Evolutionary conservation across 257 asterid genomes (phyloP).

Genomic region (Cordia subcordata): DNA sequence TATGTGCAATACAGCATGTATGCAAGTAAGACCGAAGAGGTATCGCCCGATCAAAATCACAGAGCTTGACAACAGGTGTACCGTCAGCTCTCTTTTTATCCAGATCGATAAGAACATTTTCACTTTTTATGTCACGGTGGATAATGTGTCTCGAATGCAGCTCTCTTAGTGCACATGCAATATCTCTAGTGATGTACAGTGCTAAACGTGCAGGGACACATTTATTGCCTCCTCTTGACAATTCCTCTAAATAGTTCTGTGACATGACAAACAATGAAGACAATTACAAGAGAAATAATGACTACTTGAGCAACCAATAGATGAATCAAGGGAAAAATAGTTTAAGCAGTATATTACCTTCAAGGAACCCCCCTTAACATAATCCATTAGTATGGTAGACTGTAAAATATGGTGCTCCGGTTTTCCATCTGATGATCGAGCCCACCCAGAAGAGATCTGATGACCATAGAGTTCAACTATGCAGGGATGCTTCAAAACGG

Average conservation of each 20-base stretch:
- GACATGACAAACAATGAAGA: conserved; percentile 4
- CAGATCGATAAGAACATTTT: conserved; percentile 76
- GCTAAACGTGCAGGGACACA: conserved; percentile 45
- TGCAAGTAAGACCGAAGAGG: conserved; percentile 78
- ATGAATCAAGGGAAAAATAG: not conserved
- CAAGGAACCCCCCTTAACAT: conserved; percentile 85
- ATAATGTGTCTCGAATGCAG: conserved; percentile 70
- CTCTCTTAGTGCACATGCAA: conserved; percentile 69
- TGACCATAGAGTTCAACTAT: conserved; percentile 80
- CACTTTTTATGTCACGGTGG: conserved; percentile 92
- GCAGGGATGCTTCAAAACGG: conserved; percentile 74
- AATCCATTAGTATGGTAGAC: conserved; percentile 81
- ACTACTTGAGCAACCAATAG: not conserved
- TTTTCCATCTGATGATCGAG: conserved; percentile 40
- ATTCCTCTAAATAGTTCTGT: conserved; percentile 65
- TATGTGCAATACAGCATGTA: conserved; percentile 84
- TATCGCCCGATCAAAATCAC: conserved; percentile 84
- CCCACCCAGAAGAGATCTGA: conserved; percentile 85
- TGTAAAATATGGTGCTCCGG: conserved; percentile 51
- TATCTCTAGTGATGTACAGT: conserved; percentile 66
- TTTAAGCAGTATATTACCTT: conserved; percentile 42
- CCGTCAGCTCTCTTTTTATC: conserved; percentile 61
- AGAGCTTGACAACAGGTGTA: conserved; percentile 75
- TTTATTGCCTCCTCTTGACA: conserved; percentile 51
- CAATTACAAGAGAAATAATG: conserved; percentile 1